Base-by-base conservation (phyloP, 2,329 filamentous ascomycete species). In the Fusarium chuoi region DNA sequence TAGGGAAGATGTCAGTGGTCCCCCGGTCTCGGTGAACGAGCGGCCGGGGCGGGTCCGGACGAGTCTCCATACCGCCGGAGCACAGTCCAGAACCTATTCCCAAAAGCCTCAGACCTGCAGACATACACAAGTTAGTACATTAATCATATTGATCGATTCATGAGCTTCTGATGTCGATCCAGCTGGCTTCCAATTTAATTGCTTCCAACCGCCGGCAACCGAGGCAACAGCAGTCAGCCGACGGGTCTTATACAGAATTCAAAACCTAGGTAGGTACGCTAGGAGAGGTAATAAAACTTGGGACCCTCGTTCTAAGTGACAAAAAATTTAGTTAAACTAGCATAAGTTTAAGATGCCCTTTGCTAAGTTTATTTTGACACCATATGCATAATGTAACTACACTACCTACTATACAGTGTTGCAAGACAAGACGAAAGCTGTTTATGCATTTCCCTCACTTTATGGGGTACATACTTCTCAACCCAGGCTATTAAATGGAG, bases 11-110 rank as follows among this genome's bases (percentile, higher is more conserved):
- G 52, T 49, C 59, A 68, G 68, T 39, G 26, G 44, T 24, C 33
- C 62, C 65, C 60, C 61, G 70, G 69, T 65, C 71, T 71, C 62
- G 62, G 65, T 70, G 66, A 70, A 62, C 39, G 42, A 55, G 41
- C 45, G 61, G 70, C 67, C 71, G 71, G 71, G 36, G 58, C 71
- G 62, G 70, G 71, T 67, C 70, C 70, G 62, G 68, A 13, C 24
- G 49, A 41, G 17, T 49, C 52, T 57, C 68, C 68, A 26, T 71
- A 57, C 49, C 62, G 30, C 54, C 62, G 55, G 62, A 44, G 51
- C 33, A 24, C 28, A 52, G 26, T 54, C 58, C 55, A 68, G 55
- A 58, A 30, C 15, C 42, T 38, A 36, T 59, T 30, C 56, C 42
- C 35, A 48, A 18, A 65, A 44, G 18, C 41, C 42, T 42, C 42